Evolutionary conservation across 352 stramenopile genomes (phyloP).

Genomic region (Phytophthora cryptogea): DNA sequence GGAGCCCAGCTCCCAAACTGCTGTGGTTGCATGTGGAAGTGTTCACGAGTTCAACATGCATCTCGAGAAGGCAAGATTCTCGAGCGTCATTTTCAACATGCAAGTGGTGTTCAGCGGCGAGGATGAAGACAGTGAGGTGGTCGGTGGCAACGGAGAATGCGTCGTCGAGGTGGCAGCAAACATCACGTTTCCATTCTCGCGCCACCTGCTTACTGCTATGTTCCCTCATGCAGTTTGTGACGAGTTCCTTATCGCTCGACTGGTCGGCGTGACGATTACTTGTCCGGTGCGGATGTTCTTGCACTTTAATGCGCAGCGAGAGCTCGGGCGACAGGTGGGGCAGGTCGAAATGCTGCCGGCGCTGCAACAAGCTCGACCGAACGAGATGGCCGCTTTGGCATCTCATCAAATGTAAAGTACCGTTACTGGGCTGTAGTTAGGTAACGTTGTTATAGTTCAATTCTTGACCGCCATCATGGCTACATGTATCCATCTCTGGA

Average conservation of each 20-base stretch:
- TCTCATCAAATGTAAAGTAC: too few species aligned
- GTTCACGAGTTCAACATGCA: constrained; percentile 4
- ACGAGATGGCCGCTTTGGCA: neutral
- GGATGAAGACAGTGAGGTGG: neutral
- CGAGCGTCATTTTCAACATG: constrained; percentile 1
- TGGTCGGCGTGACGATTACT: constrained; percentile 1
- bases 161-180: neutral
- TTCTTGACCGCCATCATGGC: too few species aligned
- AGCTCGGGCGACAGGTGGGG: constrained; percentile 3
- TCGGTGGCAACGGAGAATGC: neutral
- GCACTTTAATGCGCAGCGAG: constrained; percentile 3
- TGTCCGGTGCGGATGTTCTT: constrained; percentile 2
- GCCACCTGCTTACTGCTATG: neutral
- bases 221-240: constrained; percentile 2
- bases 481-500: too few species aligned
- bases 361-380: constrained; percentile 3
- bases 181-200: constrained; percentile 4
- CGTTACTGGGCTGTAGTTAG: too few species aligned
- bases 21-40: neutral
- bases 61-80: neutral
- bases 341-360: constrained; percentile 4
- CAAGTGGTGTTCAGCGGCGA: constrained; percentile 1
- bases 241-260: constrained; percentile 4
- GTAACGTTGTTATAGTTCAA: too few species aligned
- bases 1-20: neutral